Conservation (phyloP, 2,329 filamentous ascomycete genomes). For the Chrysoporthe cubensis region DNA sequence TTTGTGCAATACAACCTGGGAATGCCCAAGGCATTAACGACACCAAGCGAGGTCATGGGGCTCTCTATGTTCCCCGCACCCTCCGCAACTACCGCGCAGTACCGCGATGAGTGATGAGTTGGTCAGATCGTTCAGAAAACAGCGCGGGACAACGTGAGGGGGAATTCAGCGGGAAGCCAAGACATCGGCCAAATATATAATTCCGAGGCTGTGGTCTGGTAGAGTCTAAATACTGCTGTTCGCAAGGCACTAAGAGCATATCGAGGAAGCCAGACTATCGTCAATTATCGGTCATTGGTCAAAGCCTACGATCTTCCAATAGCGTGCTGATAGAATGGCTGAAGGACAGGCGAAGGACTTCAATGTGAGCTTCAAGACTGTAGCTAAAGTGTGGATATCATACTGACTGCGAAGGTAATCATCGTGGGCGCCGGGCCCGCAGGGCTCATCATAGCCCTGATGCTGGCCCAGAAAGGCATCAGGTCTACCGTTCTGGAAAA, state of each 20-base stretch:
- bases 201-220: background rate
- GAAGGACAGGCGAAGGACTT: background rate
- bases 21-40: too few species aligned
- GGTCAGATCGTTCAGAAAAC: background rate
- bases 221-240: background rate
- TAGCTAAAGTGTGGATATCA: accelerated
- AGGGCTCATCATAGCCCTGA: constrained; percentile 32
- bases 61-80: background rate
- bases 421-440: constrained; percentile 33
- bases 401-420: constrained; percentile 27
- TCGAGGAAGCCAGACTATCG: background rate
- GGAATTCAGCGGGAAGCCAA: background rate
- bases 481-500: constrained; percentile 36
- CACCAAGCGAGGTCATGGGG: background rate
- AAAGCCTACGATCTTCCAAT: background rate
- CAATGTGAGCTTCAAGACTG: background rate
- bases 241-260: background rate
- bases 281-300: background rate
- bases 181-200: background rate
- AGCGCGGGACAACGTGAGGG: background rate
- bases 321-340: background rate
- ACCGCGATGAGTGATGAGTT: background rate
- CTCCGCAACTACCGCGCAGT: background rate
- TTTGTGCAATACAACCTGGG: too few species aligned
- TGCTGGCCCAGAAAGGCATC: constrained; percentile 33